phyloP scores from a whole-genome alignment of 352 stramenopile species.

The Globisporangium alternatum region DNA sequence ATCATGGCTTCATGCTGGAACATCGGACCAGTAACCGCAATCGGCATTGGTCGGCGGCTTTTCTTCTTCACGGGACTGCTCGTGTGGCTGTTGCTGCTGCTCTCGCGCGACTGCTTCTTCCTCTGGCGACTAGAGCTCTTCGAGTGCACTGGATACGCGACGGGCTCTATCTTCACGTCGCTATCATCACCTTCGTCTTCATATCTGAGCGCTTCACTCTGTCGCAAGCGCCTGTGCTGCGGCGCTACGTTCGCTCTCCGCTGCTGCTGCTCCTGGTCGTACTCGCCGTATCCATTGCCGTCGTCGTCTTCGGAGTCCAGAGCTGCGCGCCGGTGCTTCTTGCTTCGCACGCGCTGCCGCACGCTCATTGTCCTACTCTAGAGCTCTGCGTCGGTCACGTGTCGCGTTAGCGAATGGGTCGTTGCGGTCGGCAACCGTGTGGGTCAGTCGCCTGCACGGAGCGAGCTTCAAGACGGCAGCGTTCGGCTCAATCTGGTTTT shows the following conservation, averaged over 20 bases:
- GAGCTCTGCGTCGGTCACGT: neutral
- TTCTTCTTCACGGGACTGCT: neutral
- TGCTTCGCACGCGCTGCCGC: neutral
- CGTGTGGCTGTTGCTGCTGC: neutral
- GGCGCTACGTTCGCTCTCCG: neutral
- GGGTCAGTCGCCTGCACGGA: neutral
- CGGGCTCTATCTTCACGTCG: neutral
- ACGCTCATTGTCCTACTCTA: neutral
- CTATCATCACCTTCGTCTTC: neutral
- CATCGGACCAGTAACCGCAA: neutral
- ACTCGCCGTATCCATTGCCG: neutral
- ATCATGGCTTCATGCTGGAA: neutral
- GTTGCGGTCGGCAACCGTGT: neutral
- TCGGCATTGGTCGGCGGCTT: neutral
- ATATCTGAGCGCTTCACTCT: neutral
- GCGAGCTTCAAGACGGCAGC: neutral
- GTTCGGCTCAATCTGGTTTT: conserved; percentile 2
- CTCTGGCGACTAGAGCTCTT: neutral
- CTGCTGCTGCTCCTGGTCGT: neutral
- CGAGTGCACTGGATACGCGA: neutral
- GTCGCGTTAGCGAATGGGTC: neutral
- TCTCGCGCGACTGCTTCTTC: neutral
- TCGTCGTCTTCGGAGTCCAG: conserved; percentile 1
- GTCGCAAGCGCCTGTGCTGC: neutral
- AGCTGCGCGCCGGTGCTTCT: neutral